Percentiles rank a stretch among this genome's conserved stretches.
Evolutionary conservation across 1,139 yeast species (phyloP).

Genomic region (Magnusiomyces clavatus): DNA sequence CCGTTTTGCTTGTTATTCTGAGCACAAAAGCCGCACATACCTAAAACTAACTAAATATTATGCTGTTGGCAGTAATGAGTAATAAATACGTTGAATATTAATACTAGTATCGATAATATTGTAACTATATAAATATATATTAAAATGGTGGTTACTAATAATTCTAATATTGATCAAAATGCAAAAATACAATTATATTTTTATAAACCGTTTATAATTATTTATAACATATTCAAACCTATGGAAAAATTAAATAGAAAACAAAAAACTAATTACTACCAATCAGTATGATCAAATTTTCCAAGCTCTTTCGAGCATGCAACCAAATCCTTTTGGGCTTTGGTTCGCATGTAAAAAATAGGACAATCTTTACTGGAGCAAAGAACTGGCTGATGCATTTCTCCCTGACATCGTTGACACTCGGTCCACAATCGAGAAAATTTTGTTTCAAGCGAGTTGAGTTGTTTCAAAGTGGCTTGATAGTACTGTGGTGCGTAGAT

Average conservation of each 20-base stretch:
- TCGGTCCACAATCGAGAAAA: slow-evolving; percentile 95
- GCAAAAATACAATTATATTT: too few relatives aligned
- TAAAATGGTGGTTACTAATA: too few relatives aligned
- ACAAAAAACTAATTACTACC: slow-evolving; percentile 34
- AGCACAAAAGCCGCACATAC: too few relatives aligned
- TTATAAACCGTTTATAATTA: too few relatives aligned
- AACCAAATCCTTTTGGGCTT: slow-evolving; percentile 80
- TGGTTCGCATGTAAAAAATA: slow-evolving; percentile 93
- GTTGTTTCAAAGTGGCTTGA: slow-evolving; percentile 67
- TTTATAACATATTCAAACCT: neutral
- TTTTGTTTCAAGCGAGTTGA: slow-evolving; percentile 73
- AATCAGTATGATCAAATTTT: slow-evolving; percentile 59
- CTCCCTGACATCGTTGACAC: slow-evolving; percentile 96
- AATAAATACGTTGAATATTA: too few relatives aligned
- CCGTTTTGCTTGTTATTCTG: too few relatives aligned
- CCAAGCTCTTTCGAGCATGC: slow-evolving; percentile 61
- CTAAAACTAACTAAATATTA: too few relatives aligned
- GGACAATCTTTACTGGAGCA: slow-evolving; percentile 97
- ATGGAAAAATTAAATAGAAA: neutral
- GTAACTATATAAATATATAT: too few relatives aligned
- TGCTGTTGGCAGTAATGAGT: too few relatives aligned
- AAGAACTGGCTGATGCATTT: slow-evolving; percentile 88
- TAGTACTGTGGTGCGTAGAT: slow-evolving; percentile 70
- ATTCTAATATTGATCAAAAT: too few relatives aligned
- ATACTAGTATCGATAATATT: too few relatives aligned